Evolutionary conservation across 305 asterid genomes (phyloP).

Genomic region (Fraxinus paxiana): DNA sequence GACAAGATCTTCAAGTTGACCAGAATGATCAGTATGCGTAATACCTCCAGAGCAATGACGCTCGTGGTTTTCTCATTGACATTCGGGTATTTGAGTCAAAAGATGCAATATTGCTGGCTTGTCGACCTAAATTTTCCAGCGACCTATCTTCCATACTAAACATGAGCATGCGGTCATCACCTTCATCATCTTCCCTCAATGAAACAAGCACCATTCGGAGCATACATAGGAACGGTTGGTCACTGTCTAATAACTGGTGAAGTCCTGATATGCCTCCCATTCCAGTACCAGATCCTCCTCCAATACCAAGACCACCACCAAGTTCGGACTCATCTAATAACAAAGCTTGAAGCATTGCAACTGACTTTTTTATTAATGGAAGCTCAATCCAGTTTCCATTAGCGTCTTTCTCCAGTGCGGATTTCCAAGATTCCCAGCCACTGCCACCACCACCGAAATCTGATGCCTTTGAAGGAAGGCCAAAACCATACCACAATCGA

Average conservation of each 20-base stretch:
- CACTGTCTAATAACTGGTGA: conserved; percentile 95
- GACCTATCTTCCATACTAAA: conserved; percentile 51
- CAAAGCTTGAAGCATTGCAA: conserved; percentile 93
- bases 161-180: conserved; percentile 65
- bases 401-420: conserved; percentile 79
- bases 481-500: conserved; percentile 91
- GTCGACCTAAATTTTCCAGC: conserved; percentile 46
- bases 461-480: conserved; percentile 54
- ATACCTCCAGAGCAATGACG: conserved; percentile 97
- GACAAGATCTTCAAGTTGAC: conserved; percentile 11
- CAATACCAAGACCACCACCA: conserved; percentile 98
- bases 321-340: conserved; percentile 90
- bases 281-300: conserved; percentile 99
- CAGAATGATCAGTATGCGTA: conserved; percentile 28
- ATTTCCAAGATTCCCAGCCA: conserved; percentile 96
- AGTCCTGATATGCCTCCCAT: conserved; percentile 98
- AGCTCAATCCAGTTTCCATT: conserved; percentile 94
- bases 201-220: conserved; percentile 97
- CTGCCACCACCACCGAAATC: conserved; percentile 90
- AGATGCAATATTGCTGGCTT: conserved; percentile 42
- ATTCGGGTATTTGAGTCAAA: conserved; percentile 57
- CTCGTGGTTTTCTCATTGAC: conserved; percentile 77
- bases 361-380: conserved; percentile 82
- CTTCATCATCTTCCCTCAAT: conserved; percentile 90
- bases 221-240: conserved; percentile 97